Evolutionary conservation across 2,329 filamentous ascomycete species (phyloP), one percentile per base, ranked within the genome.

Genomic region (Orbilia oligospora): DNA sequence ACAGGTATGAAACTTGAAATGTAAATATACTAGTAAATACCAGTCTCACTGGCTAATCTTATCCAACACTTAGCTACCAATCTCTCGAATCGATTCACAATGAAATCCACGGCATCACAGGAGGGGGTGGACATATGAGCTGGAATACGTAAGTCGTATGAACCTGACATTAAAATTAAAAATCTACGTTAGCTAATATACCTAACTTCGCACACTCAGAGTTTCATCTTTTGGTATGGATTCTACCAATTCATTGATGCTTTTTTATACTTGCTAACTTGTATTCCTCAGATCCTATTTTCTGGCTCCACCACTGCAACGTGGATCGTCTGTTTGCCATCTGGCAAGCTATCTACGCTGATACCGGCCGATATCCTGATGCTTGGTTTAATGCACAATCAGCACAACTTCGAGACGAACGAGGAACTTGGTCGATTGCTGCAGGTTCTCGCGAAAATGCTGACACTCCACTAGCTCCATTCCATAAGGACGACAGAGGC

Each of bases 61-160:
- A 3, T 56, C 33, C 3, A 36, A 56, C 3, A 30, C 6, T 85
- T 18, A 86, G 73, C 18, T 77, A 77, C 18, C 85, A 9, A 84
- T 92, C 90, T 10, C 84, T 91, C 38, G 90, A 92, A 82, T 87
- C 88, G 0, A 84, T 92, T 2, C 90, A 92, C 81, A 90, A 91
- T 82, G 87, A 88, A n/a, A 86, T 92, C 49, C 90, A 92, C 80
- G 76, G 76, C 9, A 67, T 81, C 27, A 68, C 80, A 30, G 81
- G 82, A 30, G 76, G 76, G 83, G 64, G 81, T 83, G n/a, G 83
- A 81, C 33, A 71, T 79, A 2, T 85, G 85, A 3, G 79, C 83
- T 24, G 87, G 85, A 72, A 84, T 87, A 49, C 87, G 88, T 80
- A 83, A 81, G 22, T 30, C 8, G n/a, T 84, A 86, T 24, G 86